Base-by-base conservation (phyloP, 2,329 filamentous ascomycete genomes). In the Alternaria tenuissima region DNA sequence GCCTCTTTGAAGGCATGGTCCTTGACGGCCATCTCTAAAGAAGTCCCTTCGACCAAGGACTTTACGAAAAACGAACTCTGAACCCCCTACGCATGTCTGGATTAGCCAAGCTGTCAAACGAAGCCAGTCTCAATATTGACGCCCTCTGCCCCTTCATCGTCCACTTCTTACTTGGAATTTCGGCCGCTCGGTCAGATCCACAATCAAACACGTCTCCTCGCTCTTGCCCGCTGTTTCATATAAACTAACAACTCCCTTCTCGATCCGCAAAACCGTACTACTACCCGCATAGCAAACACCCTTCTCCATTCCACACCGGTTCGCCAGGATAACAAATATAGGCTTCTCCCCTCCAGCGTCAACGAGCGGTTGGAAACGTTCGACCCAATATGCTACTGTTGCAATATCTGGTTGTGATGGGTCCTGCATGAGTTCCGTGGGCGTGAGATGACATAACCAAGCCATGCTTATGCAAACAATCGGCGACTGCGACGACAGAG, bases 391-490 rank as follows among this genome's bases (percentile, higher is more conserved):
- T 0, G 86, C 85, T 8, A 94, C 73, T 0, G 91, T 93, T 24
- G 91, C 87, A 78, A 91, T 84, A 65, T 94, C 91, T 0, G 91
- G 90, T 51, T 86, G 64, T 64, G 80, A 28, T 67, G 81, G 59
- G 70, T 87, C 72, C 81, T 88, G 7, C 60, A 58, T 18, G 69
- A 81, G 1, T 77, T 82, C 68, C 82, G 84, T 62, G 82, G 87
- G 56, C 75, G 81, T 2, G 24, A 87, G 74, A 28, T 80, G 73
- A 16, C 90, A 92, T 32, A 91, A 81, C 91, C 91, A 94, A 0
- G 92, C 91, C 91, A 94, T 94, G 4, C 86, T 87, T 0, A 94
- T 67, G 34, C 93, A 86, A 2, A 92, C 87, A 0, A 94, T 63
- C 14, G 88, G 87, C 0, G 89, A 85, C 0, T 83, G 71, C 0